Evolutionary conservation across 2,329 filamentous ascomycete genomes (phyloP), one percentile per base, ranked within the genome.

Genomic region (Aspergillus neotritici): DNA sequence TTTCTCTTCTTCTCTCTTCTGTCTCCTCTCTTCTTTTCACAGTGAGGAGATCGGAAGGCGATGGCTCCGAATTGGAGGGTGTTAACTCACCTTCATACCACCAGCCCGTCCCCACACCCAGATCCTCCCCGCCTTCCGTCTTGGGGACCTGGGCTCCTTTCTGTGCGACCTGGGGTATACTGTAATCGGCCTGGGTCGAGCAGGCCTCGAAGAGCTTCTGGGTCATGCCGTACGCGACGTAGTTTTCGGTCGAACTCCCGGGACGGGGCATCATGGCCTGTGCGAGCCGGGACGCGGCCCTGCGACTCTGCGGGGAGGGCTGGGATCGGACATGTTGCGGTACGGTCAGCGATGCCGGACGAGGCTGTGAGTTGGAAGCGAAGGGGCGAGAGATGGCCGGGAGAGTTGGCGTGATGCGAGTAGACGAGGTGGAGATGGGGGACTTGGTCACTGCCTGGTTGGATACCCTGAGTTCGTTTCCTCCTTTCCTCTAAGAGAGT

Each of bases 121-220:
- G 65, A 65, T 97, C 87, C 64, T 94, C 86, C 7, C 88, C 90
- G 28, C 84, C 82, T 41, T 79, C 80, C 3, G 86, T 85, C 64
- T 82, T 84, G 21, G 81, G 78, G 41, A 93, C 78, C 37, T 79
- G 75, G 0, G 77, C 80, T 4, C 80, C 79, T 54, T 83, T 83
- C 53, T 84, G 74, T 39, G 78, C 71, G 41, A 80, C 74, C 52
- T 84, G 76, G 2, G 84, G 79, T 44, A 94, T 87, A 40, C 73
- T 79, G 67, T 96, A 96, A 49, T 83, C 79, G 35, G 86, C 89
- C 51, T 86, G 80, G 45, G 68, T 70, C 7, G 83, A 78, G 68
- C 87, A 94, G 50, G 80, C 76, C 61, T 85, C 83, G 71, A 88
- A 90, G 45, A 96, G 73, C 45, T 78, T 73, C 69, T 94, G 84